A percentile compares a stretch with the other conserved stretches of the same genome.
phyloP scores from a whole-genome alignment of 768 basidiomycete species.

The Chiua virens region DNA sequence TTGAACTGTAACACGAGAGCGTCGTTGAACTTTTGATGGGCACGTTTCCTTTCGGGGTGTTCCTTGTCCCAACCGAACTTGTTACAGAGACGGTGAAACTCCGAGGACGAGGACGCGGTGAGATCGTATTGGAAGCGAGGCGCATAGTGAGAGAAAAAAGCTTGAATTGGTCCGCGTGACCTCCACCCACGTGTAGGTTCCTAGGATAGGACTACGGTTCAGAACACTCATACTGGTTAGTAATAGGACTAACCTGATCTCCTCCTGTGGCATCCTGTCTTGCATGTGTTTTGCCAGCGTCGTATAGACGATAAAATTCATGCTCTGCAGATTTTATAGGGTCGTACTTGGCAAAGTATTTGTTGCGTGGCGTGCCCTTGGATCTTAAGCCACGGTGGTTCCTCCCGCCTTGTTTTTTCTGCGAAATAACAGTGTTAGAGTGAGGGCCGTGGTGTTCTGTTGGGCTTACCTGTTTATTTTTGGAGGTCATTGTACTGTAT shows the following conservation, averaged over 20 bases:
- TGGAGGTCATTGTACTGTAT: neutral
- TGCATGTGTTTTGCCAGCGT: neutral
- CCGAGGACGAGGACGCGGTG: no score
- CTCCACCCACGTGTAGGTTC: no score
- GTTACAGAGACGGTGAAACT: no score
- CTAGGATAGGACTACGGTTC: no score
- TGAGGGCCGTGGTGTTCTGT: neutral
- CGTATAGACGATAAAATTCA: conserved; percentile 18
- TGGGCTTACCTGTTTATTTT: neutral
- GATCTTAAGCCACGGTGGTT: no score
- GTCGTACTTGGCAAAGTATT: conserved; percentile 1
- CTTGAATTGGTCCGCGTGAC: no score
- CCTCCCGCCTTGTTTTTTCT: neutral
- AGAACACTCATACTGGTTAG: no score
- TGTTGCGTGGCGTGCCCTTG: neutral
- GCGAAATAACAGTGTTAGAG: neutral
- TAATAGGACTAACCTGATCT: no score
- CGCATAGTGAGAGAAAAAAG: no score
- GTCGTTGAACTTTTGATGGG: conserved; percentile 6
- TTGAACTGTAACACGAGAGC: conserved; percentile 17
- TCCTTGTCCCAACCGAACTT: no score
- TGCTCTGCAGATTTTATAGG: conserved; percentile 3
- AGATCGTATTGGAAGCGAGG: no score
- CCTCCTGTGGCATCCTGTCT: neutral
- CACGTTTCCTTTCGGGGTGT: neutral